phyloP scores from a whole-genome alignment of 768 basidiomycete genomes.

The Hemileccinum rubropunctum region DNA sequence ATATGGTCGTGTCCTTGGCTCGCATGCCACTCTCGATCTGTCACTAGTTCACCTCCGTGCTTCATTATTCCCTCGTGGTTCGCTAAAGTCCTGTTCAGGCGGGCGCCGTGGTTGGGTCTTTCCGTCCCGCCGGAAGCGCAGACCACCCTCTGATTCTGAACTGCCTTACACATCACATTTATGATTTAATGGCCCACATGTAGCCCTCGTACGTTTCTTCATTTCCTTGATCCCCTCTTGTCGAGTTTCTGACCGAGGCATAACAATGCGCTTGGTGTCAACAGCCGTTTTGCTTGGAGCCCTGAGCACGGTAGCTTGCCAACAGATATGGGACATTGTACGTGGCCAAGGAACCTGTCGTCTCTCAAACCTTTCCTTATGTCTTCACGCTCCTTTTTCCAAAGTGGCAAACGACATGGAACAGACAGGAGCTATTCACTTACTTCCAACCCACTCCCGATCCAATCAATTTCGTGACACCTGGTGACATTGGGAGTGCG shows the following conservation, averaged over 20 bases:
- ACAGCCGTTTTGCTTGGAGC: slow-evolving; percentile 15
- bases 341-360: slow-evolving; percentile 19
- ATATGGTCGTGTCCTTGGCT: neutral
- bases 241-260: neutral
- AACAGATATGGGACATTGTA: slow-evolving; percentile 56
- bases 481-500: slow-evolving; percentile 54
- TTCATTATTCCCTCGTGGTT: neutral
- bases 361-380: neutral
- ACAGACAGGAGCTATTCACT: slow-evolving; percentile 28
- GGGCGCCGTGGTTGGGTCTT: neutral
- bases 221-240: slow-evolving; percentile 1
- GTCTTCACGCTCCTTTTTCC: neutral
- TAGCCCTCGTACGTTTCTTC: slow-evolving; percentile 1
- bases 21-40: neutral
- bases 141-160: slow-evolving; percentile 8
- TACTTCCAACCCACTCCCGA: slow-evolving; percentile 29
- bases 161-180: neutral
- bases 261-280: slow-evolving; percentile 18
- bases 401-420: slow-evolving; percentile 57
- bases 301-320: slow-evolving; percentile 33
- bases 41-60: too few relatives aligned
- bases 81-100: neutral
- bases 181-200: slow-evolving; percentile 16
- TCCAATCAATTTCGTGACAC: slow-evolving; percentile 35
- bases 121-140: slow-evolving; percentile 1